phyloP scores from a whole-genome alignment of 2,329 filamentous ascomycete genomes.

The Fonsecaea pedrosoi region DNA sequence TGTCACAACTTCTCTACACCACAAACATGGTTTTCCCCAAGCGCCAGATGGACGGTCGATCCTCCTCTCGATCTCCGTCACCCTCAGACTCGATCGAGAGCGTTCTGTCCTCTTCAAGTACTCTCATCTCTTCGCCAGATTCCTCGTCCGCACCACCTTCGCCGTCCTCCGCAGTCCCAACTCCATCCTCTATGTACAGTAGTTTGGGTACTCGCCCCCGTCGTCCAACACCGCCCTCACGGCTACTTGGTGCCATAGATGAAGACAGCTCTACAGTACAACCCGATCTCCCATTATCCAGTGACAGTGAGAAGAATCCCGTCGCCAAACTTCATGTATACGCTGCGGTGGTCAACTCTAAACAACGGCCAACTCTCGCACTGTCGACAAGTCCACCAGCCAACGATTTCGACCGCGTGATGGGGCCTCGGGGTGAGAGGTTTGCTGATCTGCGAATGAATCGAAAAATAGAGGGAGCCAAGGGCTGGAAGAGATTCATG shows the following conservation, averaged over 20 bases:
- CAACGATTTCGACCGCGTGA: slow-evolving; percentile 25
- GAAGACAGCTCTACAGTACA: slow-evolving; percentile 31
- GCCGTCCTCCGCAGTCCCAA: not conserved
- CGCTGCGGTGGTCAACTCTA: slow-evolving; percentile 21
- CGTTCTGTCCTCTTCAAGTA: slow-evolving; percentile 29
- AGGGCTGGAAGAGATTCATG: slow-evolving; percentile 29
- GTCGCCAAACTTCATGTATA: slow-evolving; percentile 33
- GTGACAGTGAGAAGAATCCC: slow-evolving; percentile 25
- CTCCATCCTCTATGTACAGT: slow-evolving; percentile 25
- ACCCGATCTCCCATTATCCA: slow-evolving; percentile 25
- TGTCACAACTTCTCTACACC: slow-evolving; percentile 4
- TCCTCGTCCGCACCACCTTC: slow-evolving; percentile 19
- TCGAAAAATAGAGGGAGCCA: slow-evolving; percentile 20
- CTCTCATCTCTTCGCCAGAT: slow-evolving; percentile 21
- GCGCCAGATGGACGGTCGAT: slow-evolving; percentile 14
- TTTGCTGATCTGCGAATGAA: slow-evolving; percentile 34
- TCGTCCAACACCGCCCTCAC: slow-evolving; percentile 27
- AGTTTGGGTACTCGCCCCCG: slow-evolving; percentile 10
- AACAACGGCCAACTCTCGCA: slow-evolving; percentile 27
- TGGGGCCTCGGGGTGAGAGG: slow-evolving; percentile 32
- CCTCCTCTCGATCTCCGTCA: slow-evolving; percentile 26
- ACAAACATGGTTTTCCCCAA: slow-evolving; percentile 18
- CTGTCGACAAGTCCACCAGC: slow-evolving; percentile 10
- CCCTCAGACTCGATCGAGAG: slow-evolving; percentile 26
- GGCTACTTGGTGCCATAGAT: slow-evolving; percentile 34